These are phyloP conservation scores for Galium porrigens DNA, from an alignment of 305 asterid genomes.

Conservation along the genomic window DNA sequence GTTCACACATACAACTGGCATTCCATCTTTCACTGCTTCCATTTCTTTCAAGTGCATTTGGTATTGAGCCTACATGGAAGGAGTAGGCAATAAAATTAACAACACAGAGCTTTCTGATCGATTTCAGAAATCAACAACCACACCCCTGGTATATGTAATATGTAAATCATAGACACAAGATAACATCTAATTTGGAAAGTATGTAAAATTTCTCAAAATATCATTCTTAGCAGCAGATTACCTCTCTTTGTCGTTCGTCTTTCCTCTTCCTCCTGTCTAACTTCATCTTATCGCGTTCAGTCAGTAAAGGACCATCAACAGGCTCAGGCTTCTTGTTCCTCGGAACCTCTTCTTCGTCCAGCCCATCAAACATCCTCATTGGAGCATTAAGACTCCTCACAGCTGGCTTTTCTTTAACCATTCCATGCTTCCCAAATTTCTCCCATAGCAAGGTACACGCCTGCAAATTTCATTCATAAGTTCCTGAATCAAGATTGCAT, in stretches of 20 bases:
- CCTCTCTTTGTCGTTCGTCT: slow-evolving; percentile 96
- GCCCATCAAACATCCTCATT: slow-evolving; percentile 89
- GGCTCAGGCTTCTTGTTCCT: slow-evolving; percentile 85
- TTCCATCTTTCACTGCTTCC: slow-evolving; percentile 94
- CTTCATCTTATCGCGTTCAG: slow-evolving; percentile 90
- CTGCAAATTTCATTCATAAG: slow-evolving; percentile 22
- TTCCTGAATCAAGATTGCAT: neutral
- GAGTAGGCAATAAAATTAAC: neutral
- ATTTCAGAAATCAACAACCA: neutral
- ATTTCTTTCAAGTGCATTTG: slow-evolving; percentile 72
- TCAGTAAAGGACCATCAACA: slow-evolving; percentile 80
- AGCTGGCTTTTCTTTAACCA: slow-evolving; percentile 66
- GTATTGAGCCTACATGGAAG: slow-evolving; percentile 50
- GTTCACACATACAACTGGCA: slow-evolving; percentile 67
- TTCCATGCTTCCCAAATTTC: slow-evolving; percentile 84
- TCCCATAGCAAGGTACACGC: slow-evolving; percentile 63
- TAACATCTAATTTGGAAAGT: neutral
- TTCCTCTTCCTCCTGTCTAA: slow-evolving; percentile 91
- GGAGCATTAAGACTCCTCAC: slow-evolving; percentile 90
- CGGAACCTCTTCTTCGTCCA: slow-evolving; percentile 79
- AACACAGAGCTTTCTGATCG: neutral
- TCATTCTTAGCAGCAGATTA: slow-evolving; percentile 13
- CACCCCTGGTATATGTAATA: neutral
- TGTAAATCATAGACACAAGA: neutral
- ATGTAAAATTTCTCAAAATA: neutral